Percentiles rank a stretch among this genome's conserved stretches.
phyloP scores from a whole-genome alignment of 352 stramenopile genomes.

The Phytophthora capsici region DNA sequence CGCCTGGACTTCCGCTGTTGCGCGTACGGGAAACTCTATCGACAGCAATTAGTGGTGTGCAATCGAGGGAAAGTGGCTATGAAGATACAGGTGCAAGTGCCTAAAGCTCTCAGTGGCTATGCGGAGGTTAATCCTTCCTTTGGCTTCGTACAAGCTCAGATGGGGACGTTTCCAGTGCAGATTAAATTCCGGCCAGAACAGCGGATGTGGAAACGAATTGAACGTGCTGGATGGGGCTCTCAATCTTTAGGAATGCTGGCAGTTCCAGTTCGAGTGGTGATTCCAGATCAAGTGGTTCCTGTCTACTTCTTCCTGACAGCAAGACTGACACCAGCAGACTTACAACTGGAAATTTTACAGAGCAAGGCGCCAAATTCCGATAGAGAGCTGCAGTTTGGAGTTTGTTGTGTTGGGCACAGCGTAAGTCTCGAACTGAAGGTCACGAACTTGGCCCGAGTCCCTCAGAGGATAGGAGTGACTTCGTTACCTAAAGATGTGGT shows the following conservation, averaged over 20 bases:
- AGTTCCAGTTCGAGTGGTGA: constrained; percentile 57
- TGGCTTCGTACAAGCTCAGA: constrained; percentile 79
- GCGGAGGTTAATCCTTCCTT: constrained; percentile 88
- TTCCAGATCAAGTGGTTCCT: constrained; percentile 63
- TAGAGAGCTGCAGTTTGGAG: constrained; percentile 39
- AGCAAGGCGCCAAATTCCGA: not conserved
- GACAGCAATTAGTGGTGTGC: constrained; percentile 72
- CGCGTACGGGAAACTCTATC: constrained; percentile 89
- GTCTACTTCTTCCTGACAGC: constrained; percentile 48
- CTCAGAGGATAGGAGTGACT: constrained; percentile 43
- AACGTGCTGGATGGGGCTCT: constrained; percentile 54
- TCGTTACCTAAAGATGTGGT: constrained; percentile 35
- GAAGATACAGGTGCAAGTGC: constrained; percentile 79
- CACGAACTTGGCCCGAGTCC: constrained; percentile 38
- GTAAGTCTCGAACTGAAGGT: constrained; percentile 38
- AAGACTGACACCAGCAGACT: constrained; percentile 30
- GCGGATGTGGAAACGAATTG: constrained; percentile 51
- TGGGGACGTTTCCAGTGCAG: constrained; percentile 67
- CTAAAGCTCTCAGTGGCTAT: constrained; percentile 59
- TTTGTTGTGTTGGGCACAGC: constrained; percentile 47
- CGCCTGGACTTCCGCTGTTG: constrained; percentile 86
- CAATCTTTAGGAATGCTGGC: constrained; percentile 42
- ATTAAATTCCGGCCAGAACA: constrained; percentile 68
- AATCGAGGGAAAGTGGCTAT: constrained; percentile 91
- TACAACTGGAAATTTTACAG: constrained; percentile 18